phyloP scores from a whole-genome alignment of 2,329 filamentous ascomycete genomes.

The Arthrobotrys entomopaga region DNA sequence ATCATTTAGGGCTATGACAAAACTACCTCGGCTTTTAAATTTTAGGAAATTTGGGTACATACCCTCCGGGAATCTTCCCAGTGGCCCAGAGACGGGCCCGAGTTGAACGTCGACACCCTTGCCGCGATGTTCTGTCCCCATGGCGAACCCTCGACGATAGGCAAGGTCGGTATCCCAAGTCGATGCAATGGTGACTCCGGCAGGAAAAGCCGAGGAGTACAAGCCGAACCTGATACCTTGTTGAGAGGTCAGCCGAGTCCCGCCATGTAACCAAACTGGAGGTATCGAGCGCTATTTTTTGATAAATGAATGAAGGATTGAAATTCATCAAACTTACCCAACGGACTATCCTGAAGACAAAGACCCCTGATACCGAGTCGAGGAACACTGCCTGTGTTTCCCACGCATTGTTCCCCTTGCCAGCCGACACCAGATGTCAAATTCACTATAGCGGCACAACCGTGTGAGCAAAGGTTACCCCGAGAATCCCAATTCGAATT shows the following conservation, averaged over 20 bases:
- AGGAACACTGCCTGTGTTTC: conserved; percentile 57
- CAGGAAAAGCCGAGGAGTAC: conserved; percentile 66
- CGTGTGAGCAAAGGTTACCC: conserved; percentile 10
- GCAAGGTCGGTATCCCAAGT: conserved; percentile 67
- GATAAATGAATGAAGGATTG: conserved; percentile 61
- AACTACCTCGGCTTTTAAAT: conserved; percentile 34
- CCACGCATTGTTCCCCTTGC: conserved; percentile 67
- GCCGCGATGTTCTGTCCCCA: conserved; percentile 62
- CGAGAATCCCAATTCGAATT: not conserved
- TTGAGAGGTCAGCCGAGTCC: conserved; percentile 20
- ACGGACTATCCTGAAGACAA: conserved; percentile 68
- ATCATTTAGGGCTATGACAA: not conserved
- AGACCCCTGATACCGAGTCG: conserved; percentile 61
- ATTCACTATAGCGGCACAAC: conserved; percentile 62
- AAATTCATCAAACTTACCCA: conserved; percentile 61
- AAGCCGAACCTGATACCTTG: conserved; percentile 48
- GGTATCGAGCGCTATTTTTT: conserved; percentile 63
- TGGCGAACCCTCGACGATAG: conserved; percentile 64
- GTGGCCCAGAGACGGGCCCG: conserved; percentile 52
- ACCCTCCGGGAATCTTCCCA: conserved; percentile 55
- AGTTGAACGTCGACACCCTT: conserved; percentile 56
- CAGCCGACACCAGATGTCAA: conserved; percentile 69
- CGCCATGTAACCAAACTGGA: conserved; percentile 18
- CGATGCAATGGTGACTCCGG: conserved; percentile 67
- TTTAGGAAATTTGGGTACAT: conserved; percentile 20